Conservation (phyloP, 352 stramenopile genomes). For the Aphanomyces cochlioides region DNA sequence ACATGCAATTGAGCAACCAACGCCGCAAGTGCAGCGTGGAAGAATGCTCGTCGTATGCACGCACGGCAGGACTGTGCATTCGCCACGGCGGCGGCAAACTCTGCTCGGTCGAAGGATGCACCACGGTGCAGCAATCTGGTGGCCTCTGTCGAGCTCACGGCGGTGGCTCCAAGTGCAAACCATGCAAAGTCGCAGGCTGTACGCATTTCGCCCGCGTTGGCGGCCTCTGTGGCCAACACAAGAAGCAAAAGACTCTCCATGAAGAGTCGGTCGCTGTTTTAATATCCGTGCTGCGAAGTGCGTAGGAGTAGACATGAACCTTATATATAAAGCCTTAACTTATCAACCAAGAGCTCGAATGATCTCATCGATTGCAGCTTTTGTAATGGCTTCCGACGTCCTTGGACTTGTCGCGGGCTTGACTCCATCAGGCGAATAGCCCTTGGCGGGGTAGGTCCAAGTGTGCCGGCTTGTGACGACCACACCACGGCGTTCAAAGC, state of each 20-base stretch:
- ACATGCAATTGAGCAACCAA: slow-evolving; percentile 28
- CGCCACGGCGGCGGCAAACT: slow-evolving; percentile 31
- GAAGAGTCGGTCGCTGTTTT: background rate
- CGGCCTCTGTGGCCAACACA: slow-evolving; percentile 27
- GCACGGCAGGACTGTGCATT: slow-evolving; percentile 16
- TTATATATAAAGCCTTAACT: background rate
- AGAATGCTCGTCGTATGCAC: slow-evolving; percentile 16
- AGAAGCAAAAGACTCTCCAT: background rate
- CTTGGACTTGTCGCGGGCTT: no score
- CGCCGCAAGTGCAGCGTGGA: slow-evolving; percentile 21
- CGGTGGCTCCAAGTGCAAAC: slow-evolving; percentile 34
- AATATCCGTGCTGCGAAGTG: no score
- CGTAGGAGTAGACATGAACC: background rate
- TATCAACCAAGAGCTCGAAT: slow-evolving; percentile 2
- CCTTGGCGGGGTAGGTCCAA: no score
- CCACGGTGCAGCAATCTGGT: slow-evolving; percentile 31
- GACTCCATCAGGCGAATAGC: no score
- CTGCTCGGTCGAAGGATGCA: slow-evolving; percentile 35
- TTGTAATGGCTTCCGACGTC: no score
- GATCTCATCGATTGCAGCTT: background rate
- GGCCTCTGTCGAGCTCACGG: slow-evolving; percentile 35
- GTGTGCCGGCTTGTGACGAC: no score
- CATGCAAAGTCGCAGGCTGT: slow-evolving; percentile 24
- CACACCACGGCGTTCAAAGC: no score
- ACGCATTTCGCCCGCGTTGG: slow-evolving; percentile 32